Evolutionary conservation across 2,329 filamentous ascomycete genomes (phyloP).

Genomic region (Hymenoscyphus repandus): DNA sequence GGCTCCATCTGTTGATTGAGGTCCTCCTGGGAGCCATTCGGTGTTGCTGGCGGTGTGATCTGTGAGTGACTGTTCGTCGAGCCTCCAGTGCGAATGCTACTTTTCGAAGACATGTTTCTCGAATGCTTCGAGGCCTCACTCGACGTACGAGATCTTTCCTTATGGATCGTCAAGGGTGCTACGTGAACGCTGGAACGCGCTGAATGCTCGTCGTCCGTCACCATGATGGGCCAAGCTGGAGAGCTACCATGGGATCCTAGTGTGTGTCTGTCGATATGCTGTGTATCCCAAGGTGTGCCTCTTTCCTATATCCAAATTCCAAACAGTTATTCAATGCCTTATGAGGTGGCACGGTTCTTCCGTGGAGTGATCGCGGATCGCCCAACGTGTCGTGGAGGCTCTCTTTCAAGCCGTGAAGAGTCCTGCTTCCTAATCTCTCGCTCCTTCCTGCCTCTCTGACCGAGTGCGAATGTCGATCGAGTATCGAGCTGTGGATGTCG

Average conservation of each 20-base stretch:
- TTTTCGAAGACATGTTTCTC: conserved; percentile 39
- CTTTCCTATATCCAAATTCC: neutral
- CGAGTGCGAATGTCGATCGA: neutral
- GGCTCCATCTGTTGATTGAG: conserved; percentile 37
- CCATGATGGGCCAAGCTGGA: conserved; percentile 27
- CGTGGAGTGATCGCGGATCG: neutral
- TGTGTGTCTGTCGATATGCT: conserved; percentile 1
- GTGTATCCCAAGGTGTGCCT: neutral
- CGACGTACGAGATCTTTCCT: conserved; percentile 33
- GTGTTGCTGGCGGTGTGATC: conserved; percentile 74
- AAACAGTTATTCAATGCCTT: conserved; percentile 3
- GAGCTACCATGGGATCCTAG: conserved; percentile 24
- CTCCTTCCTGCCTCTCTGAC: too few species aligned
- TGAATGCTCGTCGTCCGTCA: conserved; percentile 27
- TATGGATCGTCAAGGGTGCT: conserved; percentile 52
- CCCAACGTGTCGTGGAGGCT: too few species aligned
- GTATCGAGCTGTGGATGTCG: neutral
- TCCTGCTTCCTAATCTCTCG: neutral
- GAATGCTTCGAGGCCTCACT: conserved; percentile 34
- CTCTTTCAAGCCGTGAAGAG: neutral
- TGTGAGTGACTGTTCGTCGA: conserved; percentile 38
- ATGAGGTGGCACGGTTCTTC: neutral
- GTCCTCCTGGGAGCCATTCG: conserved; percentile 59
- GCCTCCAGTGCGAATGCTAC: conserved; percentile 21
- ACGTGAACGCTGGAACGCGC: conserved; percentile 54